Conservation (phyloP, 78 protist genomes). For the slime mould (Dictyostelium discoideum) region DNA sequence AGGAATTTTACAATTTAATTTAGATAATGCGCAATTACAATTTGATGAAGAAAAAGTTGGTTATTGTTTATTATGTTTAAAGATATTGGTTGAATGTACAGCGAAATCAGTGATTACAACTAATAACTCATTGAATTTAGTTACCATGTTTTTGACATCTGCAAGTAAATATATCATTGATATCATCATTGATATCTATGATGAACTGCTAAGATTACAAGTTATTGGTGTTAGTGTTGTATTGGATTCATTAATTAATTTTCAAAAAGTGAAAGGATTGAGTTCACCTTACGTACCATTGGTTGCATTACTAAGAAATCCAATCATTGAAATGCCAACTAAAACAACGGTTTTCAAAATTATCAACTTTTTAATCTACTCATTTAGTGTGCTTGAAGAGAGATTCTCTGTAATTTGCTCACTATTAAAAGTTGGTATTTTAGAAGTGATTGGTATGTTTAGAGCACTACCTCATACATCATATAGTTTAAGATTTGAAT, state of each 20-base stretch:
- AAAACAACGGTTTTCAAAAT: constrained; percentile 25
- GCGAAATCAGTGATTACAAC: constrained; percentile 21
- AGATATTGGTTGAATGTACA: constrained; percentile 7
- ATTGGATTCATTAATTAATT: neutral
- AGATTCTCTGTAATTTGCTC: constrained; percentile 14
- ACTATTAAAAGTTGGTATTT: constrained; percentile 15
- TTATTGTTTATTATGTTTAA: constrained; percentile 5
- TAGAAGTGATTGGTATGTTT: neutral
- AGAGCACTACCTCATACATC: neutral
- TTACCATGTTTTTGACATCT: constrained; percentile 33
- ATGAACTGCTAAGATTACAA: neutral
- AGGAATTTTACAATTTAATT: neutral
- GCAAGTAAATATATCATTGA: constrained; percentile 3
- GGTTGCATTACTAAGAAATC: constrained; percentile 14
- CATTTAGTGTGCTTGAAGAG: constrained; percentile 13
- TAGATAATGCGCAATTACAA: neutral
- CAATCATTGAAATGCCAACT: neutral
- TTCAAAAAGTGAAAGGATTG: neutral
- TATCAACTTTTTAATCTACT: constrained; percentile 7
- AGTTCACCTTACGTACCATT: constrained; percentile 26
- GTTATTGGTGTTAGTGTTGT: constrained; percentile 14
- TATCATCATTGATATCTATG: constrained; percentile 38
- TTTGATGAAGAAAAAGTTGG: constrained; percentile 42
- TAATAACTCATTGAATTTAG: neutral
- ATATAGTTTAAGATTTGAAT: neutral